phyloP scores from a whole-genome alignment of 495 filamentous ascomycete genomes.

The Cercophora sp. region DNA sequence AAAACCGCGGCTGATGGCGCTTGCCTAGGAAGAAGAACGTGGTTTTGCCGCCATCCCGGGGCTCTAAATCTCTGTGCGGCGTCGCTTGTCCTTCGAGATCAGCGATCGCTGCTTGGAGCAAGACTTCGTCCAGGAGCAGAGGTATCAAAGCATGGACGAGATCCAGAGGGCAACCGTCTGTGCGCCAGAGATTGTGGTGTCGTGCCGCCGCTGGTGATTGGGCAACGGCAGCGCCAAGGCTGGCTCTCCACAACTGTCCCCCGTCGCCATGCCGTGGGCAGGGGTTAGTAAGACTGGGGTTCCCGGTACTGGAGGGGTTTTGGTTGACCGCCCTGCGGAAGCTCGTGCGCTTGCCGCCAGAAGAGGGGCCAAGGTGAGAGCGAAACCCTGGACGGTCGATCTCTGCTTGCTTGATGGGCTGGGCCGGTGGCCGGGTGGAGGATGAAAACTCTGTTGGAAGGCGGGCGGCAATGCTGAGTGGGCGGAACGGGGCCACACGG shows the following conservation, averaged over 20 bases:
- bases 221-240: slow-evolving; percentile 11
- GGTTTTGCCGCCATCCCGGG: slow-evolving; percentile 6
- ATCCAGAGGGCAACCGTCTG: slow-evolving; percentile 23
- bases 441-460: neutral
- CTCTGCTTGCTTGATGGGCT: no score
- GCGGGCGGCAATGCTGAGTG: no score
- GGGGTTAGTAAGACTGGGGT: slow-evolving; percentile 3
- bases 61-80: slow-evolving; percentile 11
- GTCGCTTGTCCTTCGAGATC: slow-evolving; percentile 1
- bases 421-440: no score
- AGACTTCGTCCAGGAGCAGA: slow-evolving; percentile 9
- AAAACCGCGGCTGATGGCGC: slow-evolving; percentile 15
- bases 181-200: slow-evolving; percentile 23
- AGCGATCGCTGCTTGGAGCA: slow-evolving; percentile 1
- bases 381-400: slow-evolving; percentile 1
- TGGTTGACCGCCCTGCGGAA: slow-evolving; percentile 14
- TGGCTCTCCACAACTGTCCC: slow-evolving; percentile 10
- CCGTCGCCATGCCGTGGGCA: slow-evolving; percentile 4
- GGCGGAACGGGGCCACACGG: no score
- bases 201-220: slow-evolving; percentile 14
- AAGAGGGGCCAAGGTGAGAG: slow-evolving; percentile 3
- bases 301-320: slow-evolving; percentile 1
- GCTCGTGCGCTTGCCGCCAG: slow-evolving; percentile 13
- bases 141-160: slow-evolving; percentile 17
- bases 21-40: slow-evolving; percentile 4